Percentiles rank a stretch among this genome's conserved stretches.
phyloP scores from a whole-genome alignment of 2,329 filamentous ascomycete species.

The Phialocephala sp. region DNA sequence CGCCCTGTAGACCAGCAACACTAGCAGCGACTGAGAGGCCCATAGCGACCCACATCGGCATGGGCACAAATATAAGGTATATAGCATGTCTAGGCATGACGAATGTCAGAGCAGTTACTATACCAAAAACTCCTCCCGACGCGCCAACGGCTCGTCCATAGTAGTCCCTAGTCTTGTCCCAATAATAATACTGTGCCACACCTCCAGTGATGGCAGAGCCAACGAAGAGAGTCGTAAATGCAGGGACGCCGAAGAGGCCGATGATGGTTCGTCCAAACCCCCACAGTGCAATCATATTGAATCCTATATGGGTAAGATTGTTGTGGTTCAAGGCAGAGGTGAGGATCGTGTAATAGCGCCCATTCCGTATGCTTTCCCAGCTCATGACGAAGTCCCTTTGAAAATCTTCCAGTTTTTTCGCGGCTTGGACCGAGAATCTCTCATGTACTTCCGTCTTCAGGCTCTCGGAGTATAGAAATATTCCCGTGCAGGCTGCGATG shows the following conservation, averaged over 20 bases:
- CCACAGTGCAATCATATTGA: slow-evolving; percentile 42
- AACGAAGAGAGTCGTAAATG: slow-evolving; percentile 26
- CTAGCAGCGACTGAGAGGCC: slow-evolving; percentile 7
- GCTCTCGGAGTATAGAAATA: slow-evolving; percentile 8
- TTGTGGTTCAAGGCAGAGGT: slow-evolving; percentile 42
- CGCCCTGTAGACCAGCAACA: slow-evolving; percentile 21
- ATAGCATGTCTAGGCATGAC: slow-evolving; percentile 7
- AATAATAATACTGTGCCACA: slow-evolving; percentile 18
- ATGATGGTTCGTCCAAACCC: slow-evolving; percentile 37
- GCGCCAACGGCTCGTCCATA: slow-evolving; percentile 20
- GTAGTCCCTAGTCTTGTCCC: slow-evolving; percentile 11
- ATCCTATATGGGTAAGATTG: slow-evolving; percentile 36
- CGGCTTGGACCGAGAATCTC: slow-evolving; percentile 6
- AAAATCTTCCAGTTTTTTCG: slow-evolving; percentile 13
- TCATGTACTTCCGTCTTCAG: slow-evolving; percentile 1
- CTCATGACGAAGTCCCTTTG: slow-evolving; percentile 20
- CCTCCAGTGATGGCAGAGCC: slow-evolving; percentile 29
- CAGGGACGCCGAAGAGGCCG: slow-evolving; percentile 6
- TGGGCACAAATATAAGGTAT: slow-evolving; percentile 24
- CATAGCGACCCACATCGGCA: slow-evolving; percentile 18
- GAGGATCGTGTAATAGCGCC: slow-evolving; percentile 38
- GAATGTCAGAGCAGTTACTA: slow-evolving; percentile 20
- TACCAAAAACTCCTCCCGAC: slow-evolving; percentile 24
- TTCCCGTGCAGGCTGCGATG: slow-evolving; percentile 16
- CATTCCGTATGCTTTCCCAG: slow-evolving; percentile 22